These are phyloP conservation scores for Musa troglodytarum DNA, from an alignment of 176 grass and related monocot species.

Conservation along the genomic window DNA sequence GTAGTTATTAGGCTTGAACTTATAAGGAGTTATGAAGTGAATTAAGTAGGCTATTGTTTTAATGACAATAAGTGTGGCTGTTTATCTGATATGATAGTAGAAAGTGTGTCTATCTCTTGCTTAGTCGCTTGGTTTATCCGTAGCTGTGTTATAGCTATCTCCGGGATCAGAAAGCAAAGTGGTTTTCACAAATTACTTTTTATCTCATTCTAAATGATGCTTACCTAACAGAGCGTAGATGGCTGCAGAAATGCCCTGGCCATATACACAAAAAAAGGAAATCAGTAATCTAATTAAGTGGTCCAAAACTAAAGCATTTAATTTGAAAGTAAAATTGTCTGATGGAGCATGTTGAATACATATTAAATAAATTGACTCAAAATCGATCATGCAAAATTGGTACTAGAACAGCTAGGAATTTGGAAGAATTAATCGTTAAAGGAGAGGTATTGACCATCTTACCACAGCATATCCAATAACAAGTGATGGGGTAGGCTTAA, in stretches of 20 bases:
- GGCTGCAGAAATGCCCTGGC: constrained; percentile 61
- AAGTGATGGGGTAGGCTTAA: constrained; percentile 77
- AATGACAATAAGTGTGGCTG: no score
- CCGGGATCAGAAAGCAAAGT: background rate
- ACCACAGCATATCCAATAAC: constrained; percentile 63
- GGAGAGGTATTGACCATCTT: constrained; percentile 10
- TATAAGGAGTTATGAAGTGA: background rate
- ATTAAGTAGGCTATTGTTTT: no score
- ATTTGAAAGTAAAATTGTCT: background rate
- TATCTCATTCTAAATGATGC: constrained; percentile 9
- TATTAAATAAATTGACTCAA: background rate
- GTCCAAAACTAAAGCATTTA: constrained; percentile 4
- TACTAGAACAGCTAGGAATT: constrained; percentile 4
- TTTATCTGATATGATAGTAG: no score
- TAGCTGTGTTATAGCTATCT: no score
- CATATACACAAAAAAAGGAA: constrained; percentile 18
- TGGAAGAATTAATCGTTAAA: background rate
- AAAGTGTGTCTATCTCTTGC: no score
- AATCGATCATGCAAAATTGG: background rate
- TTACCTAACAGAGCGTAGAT: constrained; percentile 77
- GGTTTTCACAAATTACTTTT: background rate
- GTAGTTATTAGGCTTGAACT: background rate
- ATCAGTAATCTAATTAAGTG: constrained; percentile 20
- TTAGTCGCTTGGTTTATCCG: no score
- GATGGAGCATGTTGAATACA: background rate